These are phyloP conservation scores for Tubosaeta sp. DNA, from an alignment of 768 basidiomycete species.

Conservation along the genomic window DNA sequence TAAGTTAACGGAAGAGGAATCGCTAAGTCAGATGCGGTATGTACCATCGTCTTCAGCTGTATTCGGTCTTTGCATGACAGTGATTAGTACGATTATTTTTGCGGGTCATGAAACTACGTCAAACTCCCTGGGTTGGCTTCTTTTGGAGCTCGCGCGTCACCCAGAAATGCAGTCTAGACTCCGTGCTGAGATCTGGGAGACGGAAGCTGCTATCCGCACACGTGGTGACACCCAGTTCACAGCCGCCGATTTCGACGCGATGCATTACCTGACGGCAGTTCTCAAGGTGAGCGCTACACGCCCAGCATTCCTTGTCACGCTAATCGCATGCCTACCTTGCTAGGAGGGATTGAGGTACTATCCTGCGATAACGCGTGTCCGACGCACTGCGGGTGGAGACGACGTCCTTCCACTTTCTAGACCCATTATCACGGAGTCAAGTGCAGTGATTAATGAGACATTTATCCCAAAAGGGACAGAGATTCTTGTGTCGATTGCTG, in stretches of 20 bases:
- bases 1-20: constrained; percentile 15
- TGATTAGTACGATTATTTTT: constrained; percentile 41
- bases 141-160: constrained; percentile 53
- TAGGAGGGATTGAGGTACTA: constrained; percentile 40
- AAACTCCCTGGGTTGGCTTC: constrained; percentile 34
- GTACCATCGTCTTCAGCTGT: background rate
- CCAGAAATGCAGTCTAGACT: constrained; percentile 57
- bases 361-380: constrained; percentile 49
- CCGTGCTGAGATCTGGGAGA: constrained; percentile 32
- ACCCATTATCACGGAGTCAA: constrained; percentile 45
- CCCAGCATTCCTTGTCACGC: too few relatives aligned
- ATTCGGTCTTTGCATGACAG: background rate
- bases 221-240: constrained; percentile 2
- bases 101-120: constrained; percentile 53
- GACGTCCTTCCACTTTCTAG: constrained; percentile 53
- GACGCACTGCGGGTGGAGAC: constrained; percentile 48
- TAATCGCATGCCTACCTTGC: background rate
- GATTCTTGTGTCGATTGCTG: constrained; percentile 39
- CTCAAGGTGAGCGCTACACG: constrained; percentile 17
- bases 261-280: constrained; percentile 38
- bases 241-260: constrained; percentile 45
- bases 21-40: constrained; percentile 12
- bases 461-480: constrained; percentile 49
- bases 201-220: background rate
- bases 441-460: constrained; percentile 39